These are phyloP conservation scores for Russula griseocarnosa DNA, from an alignment of 768 basidiomycete species.

Conservation along the genomic window DNA sequence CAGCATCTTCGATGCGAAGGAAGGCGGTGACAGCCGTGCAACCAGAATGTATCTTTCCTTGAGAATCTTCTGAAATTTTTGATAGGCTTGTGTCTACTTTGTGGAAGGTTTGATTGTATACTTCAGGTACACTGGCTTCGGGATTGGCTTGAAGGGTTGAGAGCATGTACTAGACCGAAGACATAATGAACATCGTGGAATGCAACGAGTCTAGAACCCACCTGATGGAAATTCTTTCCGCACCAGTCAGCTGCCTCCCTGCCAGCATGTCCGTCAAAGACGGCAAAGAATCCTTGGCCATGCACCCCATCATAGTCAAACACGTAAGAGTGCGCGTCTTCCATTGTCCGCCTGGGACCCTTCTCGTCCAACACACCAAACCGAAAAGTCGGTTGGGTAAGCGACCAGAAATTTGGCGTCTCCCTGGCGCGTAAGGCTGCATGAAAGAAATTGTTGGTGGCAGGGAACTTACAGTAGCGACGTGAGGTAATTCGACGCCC, in stretches of 20 bases:
- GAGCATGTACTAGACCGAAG: conserved; percentile 52
- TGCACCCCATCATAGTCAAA: conserved; percentile 88
- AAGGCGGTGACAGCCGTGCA: conserved; percentile 97
- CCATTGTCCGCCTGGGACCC: conserved; percentile 90
- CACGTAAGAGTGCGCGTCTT: conserved; percentile 94
- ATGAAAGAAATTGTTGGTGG: not conserved
- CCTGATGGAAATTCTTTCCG: conserved; percentile 92
- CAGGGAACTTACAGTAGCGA: conserved; percentile 22
- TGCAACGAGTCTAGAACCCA: conserved; percentile 34
- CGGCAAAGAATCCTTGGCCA: conserved; percentile 97
- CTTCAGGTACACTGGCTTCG: conserved; percentile 66
- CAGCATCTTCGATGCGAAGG: conserved; percentile 81
- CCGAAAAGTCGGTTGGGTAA: conserved; percentile 50
- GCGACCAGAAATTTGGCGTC: conserved; percentile 74
- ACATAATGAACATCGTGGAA: conserved; percentile 7
- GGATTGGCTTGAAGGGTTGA: conserved; percentile 61
- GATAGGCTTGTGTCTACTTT: conserved; percentile 83
- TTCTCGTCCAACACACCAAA: conserved; percentile 76
- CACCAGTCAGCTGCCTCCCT: conserved; percentile 99
- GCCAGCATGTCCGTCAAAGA: conserved; percentile 98
- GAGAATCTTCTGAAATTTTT: conserved; percentile 76
- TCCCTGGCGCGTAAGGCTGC: conserved; percentile 32
- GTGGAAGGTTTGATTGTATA: conserved; percentile 93
- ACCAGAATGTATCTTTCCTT: conserved; percentile 92
- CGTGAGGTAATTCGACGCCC: conserved; percentile 18